Conservation (phyloP, 305 asterid genomes). For the Andrographis paniculata region DNA sequence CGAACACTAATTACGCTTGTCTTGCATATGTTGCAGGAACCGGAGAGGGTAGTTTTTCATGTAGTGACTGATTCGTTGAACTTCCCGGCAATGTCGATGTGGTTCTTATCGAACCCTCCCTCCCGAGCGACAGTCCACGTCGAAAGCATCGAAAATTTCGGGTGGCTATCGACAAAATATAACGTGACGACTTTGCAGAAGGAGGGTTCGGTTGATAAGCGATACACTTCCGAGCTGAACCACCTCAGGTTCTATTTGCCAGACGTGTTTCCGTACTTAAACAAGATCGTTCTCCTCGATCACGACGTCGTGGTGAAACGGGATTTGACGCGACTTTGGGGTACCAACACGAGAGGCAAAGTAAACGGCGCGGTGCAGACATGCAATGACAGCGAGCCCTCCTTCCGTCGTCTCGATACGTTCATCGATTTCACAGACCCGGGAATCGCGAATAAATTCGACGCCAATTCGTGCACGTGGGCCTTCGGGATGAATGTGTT, state of each 20-base stretch:
- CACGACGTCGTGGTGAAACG: constrained; percentile 82
- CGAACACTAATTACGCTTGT: neutral
- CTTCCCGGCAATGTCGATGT: constrained; percentile 74
- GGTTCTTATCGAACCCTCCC: constrained; percentile 82
- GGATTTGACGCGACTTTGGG: constrained; percentile 74
- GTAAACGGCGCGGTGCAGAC: constrained; percentile 85
- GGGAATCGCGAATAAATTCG: constrained; percentile 33
- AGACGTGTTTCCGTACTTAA: constrained; percentile 56
- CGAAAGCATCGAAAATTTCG: constrained; percentile 48
- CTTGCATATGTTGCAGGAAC: constrained; percentile 43
- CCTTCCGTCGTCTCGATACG: constrained; percentile 60
- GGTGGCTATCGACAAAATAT: constrained; percentile 51
- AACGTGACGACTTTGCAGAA: constrained; percentile 29
- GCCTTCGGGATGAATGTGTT: constrained; percentile 89
- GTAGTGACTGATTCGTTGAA: constrained; percentile 67
- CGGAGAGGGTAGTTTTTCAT: constrained; percentile 62
- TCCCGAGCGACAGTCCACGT: constrained; percentile 58
- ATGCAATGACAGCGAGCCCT: constrained; percentile 53
- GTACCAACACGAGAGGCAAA: constrained; percentile 56
- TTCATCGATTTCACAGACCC: constrained; percentile 61
- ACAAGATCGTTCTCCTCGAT: constrained; percentile 72
- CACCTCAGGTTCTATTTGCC: constrained; percentile 79
- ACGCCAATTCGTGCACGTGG: constrained; percentile 67
- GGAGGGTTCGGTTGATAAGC: constrained; percentile 50
- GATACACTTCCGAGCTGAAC: constrained; percentile 60